Percentiles rank a stretch among this genome's conserved stretches.
These are phyloP conservation scores for Herpetomonas tarakana DNA, from an alignment of 208 protist species.

Conservation along the genomic window DNA sequence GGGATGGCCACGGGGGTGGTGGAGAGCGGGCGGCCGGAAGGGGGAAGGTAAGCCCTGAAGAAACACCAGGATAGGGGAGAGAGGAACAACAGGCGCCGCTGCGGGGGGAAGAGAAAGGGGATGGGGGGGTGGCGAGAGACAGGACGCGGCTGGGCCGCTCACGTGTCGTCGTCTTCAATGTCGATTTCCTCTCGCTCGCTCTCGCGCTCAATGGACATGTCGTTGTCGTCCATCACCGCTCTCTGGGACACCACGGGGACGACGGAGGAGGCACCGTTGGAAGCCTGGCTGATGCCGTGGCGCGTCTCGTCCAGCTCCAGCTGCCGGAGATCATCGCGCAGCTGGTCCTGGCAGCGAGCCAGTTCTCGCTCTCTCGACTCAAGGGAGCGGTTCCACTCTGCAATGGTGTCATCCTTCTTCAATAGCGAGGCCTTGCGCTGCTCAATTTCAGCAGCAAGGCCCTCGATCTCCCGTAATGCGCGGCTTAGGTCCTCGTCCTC, in stretches of 20 bases:
- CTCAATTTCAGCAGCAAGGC: conserved; percentile 63
- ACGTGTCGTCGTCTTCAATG: conserved; percentile 30
- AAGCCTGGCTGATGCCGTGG: conserved; percentile 46
- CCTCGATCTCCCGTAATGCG: conserved; percentile 48
- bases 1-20: no score
- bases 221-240: conserved; percentile 84
- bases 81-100: no score
- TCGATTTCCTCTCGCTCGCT: conserved; percentile 79
- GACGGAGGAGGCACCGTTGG: conserved; percentile 16
- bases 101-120: no score
- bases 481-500: conserved; percentile 62
- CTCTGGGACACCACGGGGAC: conserved; percentile 66
- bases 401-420: conserved; percentile 66
- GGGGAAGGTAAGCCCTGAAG: no score
- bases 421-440: conserved; percentile 50
- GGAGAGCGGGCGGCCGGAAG: no score
- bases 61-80: no score
- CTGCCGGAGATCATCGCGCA: conserved; percentile 49
- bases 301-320: conserved; percentile 58
- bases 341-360: conserved; percentile 53
- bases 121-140: no score
- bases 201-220: conserved; percentile 88
- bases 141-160: no score
- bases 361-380: conserved; percentile 75
- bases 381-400: conserved; percentile 63